Evolutionary conservation across 2,329 filamentous ascomycete genomes (phyloP).

Genomic region (Hypoxylon sp.): DNA sequence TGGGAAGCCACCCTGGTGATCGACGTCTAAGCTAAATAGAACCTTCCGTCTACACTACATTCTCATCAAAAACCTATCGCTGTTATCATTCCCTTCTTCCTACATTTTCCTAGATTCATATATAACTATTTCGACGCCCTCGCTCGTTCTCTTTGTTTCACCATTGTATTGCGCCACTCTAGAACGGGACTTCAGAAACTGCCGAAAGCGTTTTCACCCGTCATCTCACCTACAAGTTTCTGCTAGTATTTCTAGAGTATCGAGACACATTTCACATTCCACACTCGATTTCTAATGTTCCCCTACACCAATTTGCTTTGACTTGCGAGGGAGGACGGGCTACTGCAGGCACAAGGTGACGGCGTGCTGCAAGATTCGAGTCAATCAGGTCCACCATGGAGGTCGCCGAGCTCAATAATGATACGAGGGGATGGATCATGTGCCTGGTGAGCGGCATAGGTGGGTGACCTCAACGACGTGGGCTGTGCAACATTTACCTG

Average conservation of each 20-base stretch:
- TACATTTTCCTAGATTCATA: slow-evolving; percentile 5
- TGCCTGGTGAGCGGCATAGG: slow-evolving; percentile 82
- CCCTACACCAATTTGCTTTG: slow-evolving; percentile 24
- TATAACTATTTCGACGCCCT: slow-evolving; percentile 4
- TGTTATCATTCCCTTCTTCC: slow-evolving; percentile 10
- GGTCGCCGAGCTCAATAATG: slow-evolving; percentile 72
- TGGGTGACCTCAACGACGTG: slow-evolving; percentile 57
- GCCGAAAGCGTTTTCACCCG: slow-evolving; percentile 35
- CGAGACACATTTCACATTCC: background rate
- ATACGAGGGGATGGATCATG: slow-evolving; percentile 95
- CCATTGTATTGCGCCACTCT: slow-evolving; percentile 2
- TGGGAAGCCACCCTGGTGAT: slow-evolving; percentile 22
- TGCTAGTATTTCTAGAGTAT: slow-evolving; percentile 13
- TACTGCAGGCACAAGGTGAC: slow-evolving; percentile 43
- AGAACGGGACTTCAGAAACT: slow-evolving; percentile 21
- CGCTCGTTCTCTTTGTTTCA: slow-evolving; percentile 17
- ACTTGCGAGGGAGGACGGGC: slow-evolving; percentile 36
- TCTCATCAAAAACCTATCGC: slow-evolving; percentile 13
- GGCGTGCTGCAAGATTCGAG: slow-evolving; percentile 36
- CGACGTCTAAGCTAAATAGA: slow-evolving; percentile 35
- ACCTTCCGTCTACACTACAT: slow-evolving; percentile 26
- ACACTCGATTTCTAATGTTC: slow-evolving; percentile 37
- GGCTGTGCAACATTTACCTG: slow-evolving; percentile 10
- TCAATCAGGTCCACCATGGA: slow-evolving; percentile 57
- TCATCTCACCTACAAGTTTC: slow-evolving; percentile 15